Evolutionary conservation across 176 grass and related monocot species (phyloP).

Genomic region (Alloteropsis semialata): DNA sequence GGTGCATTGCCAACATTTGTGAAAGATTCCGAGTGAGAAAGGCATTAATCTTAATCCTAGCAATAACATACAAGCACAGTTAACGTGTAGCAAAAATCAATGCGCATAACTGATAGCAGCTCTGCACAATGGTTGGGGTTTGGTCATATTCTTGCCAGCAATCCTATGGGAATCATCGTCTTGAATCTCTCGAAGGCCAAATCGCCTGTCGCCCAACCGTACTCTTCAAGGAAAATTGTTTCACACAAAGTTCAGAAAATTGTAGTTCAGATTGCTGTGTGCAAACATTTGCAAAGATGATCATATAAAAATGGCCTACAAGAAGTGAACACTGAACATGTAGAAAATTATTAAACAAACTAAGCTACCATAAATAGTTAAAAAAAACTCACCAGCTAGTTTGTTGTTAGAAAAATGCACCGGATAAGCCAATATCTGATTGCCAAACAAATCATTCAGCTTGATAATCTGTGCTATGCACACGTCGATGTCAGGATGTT

Average conservation of each 20-base stretch:
- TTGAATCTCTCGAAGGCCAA: background rate
- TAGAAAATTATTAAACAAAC: background rate
- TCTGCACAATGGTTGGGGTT: background rate
- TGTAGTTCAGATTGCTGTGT: background rate
- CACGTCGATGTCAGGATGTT: background rate
- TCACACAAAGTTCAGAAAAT: background rate
- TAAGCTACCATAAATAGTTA: background rate
- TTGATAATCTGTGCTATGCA: background rate
- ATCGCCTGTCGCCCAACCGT: background rate
- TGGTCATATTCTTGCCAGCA: background rate
- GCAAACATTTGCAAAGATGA: background rate
- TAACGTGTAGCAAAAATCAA: background rate
- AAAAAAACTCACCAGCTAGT: slow-evolving; percentile 15
- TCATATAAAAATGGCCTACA: background rate
- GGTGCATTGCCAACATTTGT: background rate
- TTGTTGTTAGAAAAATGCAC: background rate
- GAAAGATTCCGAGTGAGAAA: background rate
- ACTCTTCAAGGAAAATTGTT: background rate
- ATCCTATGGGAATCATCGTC: background rate
- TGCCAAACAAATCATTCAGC: slow-evolving; percentile 5
- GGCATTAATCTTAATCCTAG: background rate
- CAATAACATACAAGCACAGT: background rate
- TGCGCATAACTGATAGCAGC: background rate
- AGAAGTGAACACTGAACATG: background rate
- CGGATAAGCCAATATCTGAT: background rate